phyloP scores from a whole-genome alignment of 2,329 filamentous ascomycete genomes.

The Colletotrichum plurivorum region DNA sequence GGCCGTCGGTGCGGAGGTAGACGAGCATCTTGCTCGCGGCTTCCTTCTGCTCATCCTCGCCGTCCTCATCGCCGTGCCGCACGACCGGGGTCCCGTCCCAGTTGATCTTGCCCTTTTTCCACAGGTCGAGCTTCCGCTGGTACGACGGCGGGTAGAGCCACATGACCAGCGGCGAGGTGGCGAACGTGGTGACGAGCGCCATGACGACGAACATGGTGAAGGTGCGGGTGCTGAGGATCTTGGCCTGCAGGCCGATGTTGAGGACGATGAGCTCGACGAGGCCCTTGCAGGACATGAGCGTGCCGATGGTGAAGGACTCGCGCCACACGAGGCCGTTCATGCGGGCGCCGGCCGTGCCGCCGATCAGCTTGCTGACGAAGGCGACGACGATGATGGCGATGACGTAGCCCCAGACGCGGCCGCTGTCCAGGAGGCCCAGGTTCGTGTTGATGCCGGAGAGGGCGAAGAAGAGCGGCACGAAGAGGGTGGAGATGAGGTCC shows the following conservation, averaged over 20 bases:
- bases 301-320: conserved; percentile 84
- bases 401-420: conserved; percentile 87
- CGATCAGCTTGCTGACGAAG: conserved; percentile 82
- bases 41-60: conserved; percentile 44
- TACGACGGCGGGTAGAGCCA: conserved; percentile 74
- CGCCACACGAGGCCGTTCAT: conserved; percentile 82
- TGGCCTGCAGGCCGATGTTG: conserved; percentile 80
- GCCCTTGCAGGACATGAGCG: conserved; percentile 90
- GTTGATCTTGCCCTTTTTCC: conserved; percentile 83
- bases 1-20: conserved; percentile 66
- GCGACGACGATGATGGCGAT: conserved; percentile 82
- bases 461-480: conserved; percentile 89
- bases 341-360: conserved; percentile 80
- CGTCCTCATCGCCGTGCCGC: conserved; percentile 52
- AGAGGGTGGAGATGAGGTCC: conserved; percentile 86
- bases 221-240: conserved; percentile 78
- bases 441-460: conserved; percentile 85
- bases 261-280: conserved; percentile 87
- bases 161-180: conserved; percentile 79
- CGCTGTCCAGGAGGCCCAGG: conserved; percentile 80
- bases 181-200: conserved; percentile 83
- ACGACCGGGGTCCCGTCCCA: conserved; percentile 65
- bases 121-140: conserved; percentile 53
- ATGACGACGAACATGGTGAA: conserved; percentile 91
- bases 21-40: conserved; percentile 42